Base-by-base conservation (phyloP, 2,329 filamentous ascomycete species). In the Metarhizium guizhouense region DNA sequence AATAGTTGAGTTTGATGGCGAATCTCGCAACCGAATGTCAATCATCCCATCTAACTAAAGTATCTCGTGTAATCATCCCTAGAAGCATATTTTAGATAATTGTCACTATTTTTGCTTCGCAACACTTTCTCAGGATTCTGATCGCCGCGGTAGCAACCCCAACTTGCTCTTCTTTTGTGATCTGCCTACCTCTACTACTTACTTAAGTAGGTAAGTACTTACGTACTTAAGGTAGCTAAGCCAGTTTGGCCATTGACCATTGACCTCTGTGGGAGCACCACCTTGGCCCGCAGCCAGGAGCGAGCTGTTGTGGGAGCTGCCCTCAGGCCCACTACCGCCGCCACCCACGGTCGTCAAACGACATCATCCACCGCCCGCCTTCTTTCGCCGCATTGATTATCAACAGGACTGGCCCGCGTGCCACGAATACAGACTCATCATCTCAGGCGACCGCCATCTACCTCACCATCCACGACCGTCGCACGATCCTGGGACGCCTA, bases 351-450 rank as follows among this genome's bases (percentile, higher is more conserved):
- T 55, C 58, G 55, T 58, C 61, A 62, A 62, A 62, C 63, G 61
- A 63, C 63, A 64, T 63, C 63, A 65, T 62, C 55, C 56, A 59
- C 59, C 61, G 59, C 57, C 55, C 55, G 54, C 56, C 56, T 55
- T 58, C 58, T 55, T 56, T 58, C 58, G 57, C 57, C 53, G 56
- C 59, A 56, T 56, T 58, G 56, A 59, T 57, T 57, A 55, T 59
- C 47, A 58, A 57, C 53, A 58, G 47, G 54, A 58, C 58, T 56
- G 47, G 53, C 54, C 55, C 51, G 58, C 55, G 52, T 53, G 50
- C 53, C 53, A 56, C 54, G 51, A 43, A 54, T 52, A 54, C 56
- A 34, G 38, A 53, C 43, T 58, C 38, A 34, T 54, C 51, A 54
- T 52, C 54, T 38, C 53, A 51, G 54, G 54, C 47, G 48, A 51